Evolutionary conservation across 1,284 basidiomycete species (phyloP).

Genomic region (Cutaneotrichosporon sp.): DNA sequence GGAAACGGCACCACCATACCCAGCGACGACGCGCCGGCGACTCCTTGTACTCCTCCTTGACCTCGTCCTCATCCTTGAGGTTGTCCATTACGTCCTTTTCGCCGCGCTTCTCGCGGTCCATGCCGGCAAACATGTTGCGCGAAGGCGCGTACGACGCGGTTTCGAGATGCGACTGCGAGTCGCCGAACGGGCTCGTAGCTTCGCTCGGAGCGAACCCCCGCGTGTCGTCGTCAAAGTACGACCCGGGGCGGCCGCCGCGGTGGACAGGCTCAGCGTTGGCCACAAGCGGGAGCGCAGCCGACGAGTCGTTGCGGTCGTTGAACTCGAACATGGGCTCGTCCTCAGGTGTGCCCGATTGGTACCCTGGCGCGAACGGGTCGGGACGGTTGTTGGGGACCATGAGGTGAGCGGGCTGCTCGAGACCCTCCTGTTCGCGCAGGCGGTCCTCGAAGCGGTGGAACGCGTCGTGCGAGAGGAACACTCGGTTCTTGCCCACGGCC

Average conservation of each 20-base stretch:
- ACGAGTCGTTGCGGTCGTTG: slow-evolving; percentile 36
- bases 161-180: slow-evolving; percentile 69
- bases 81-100: slow-evolving; percentile 76
- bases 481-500: slow-evolving; percentile 74
- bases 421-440: slow-evolving; percentile 71
- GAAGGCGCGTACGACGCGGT: slow-evolving; percentile 89
- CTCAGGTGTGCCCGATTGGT: slow-evolving; percentile 50
- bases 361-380: slow-evolving; percentile 58
- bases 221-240: slow-evolving; percentile 68
- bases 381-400: background rate
- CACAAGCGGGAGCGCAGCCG: slow-evolving; percentile 61
- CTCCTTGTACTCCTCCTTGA: slow-evolving; percentile 78
- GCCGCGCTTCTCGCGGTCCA: slow-evolving; percentile 60
- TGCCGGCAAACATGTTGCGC: slow-evolving; percentile 85
- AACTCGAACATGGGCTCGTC: slow-evolving; percentile 17
- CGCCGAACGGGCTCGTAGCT: slow-evolving; percentile 63
- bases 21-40: slow-evolving; percentile 73
- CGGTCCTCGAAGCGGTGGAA: slow-evolving; percentile 89
- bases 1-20: slow-evolving; percentile 81
- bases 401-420: slow-evolving; percentile 55
- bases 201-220: slow-evolving; percentile 57
- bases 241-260: slow-evolving; percentile 43
- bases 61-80: slow-evolving; percentile 76
- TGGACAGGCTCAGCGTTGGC: slow-evolving; percentile 70
- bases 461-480: slow-evolving; percentile 79